Evolutionary conservation across 345 rosid species (phyloP), one percentile per base, ranked within the genome.

Genomic region (Draba incana): DNA sequence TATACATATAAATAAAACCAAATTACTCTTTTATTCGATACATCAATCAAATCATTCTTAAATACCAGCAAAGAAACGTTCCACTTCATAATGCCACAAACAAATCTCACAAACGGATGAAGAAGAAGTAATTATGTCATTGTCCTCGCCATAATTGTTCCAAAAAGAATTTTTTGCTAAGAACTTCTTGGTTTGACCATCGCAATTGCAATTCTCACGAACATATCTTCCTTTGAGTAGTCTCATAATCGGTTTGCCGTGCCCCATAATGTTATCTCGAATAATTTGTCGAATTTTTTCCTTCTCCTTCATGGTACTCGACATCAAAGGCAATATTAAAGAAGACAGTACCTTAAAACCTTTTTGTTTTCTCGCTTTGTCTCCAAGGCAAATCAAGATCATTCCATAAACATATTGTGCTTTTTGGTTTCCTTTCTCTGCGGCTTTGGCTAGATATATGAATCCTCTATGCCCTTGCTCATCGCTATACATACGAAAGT

Each of bases 371-470:
- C 37, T 33, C 6, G 37, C 37, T 6, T 33, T 33, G 37, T 33
- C 7, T 33, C 37, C 37, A 28, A 28, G 5, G 31, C 31, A 28
- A 5, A 28, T 28, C 31, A 56, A 27, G 14, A 72, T 56, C 14
- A 64, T 16, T 1, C 70, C 70, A 6, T 56, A 55, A 8, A 64
- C 6, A 8, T 56, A 72, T 38, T 8, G 23, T 4, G 76, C 70
- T 45, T 56, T 47, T 48, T 23, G 8, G 10, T n/a, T 44, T 20
- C 61, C 54, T 10, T 66, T 58, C 23, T 39, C 10, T 3, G 55
- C 52, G 7, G 66, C 61, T 49, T 48, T 46, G 12, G 31, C 51
- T 43, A 72, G 5, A 24, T 8, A 28, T 31, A 9, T 6, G 13
- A 66, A 4, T 42, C 77, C 62, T 51, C 6, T 16, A 10, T 2